A percentile compares a stretch with the other conserved stretches of the same genome.
These are phyloP conservation scores for Penicillium sp. DNA, from an alignment of 2,329 filamentous ascomycete species.

Conservation along the genomic window DNA sequence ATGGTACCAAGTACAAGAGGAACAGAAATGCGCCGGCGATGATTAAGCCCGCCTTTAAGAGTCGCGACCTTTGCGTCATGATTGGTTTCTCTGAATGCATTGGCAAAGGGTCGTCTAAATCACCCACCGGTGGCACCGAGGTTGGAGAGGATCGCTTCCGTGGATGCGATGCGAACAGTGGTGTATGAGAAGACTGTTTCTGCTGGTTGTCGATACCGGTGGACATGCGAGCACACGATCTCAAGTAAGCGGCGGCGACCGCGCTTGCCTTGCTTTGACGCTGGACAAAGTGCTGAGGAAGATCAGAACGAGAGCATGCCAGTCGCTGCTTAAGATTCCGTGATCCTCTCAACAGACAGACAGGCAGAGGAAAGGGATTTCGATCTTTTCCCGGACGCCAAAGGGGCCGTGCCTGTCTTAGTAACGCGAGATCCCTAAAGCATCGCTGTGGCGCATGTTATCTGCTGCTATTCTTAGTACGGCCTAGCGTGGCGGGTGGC, in stretches of 20 bases:
- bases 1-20: constrained; percentile 52
- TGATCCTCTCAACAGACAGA: background rate
- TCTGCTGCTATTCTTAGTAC: background rate
- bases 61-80: constrained; percentile 61
- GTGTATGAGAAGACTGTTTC: constrained; percentile 52
- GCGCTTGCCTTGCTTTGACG: background rate
- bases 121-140: constrained; percentile 38
- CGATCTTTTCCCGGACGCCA: background rate
- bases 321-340: background rate
- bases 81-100: constrained; percentile 32
- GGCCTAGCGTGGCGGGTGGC: no score
- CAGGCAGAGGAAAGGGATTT: background rate
- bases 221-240: constrained; percentile 48
- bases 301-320: background rate
- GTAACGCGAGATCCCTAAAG: background rate
- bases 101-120: constrained; percentile 46
- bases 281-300: background rate
- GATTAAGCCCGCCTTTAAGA: constrained; percentile 59
- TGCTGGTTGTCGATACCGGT: constrained; percentile 50
- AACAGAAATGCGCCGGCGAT: constrained; percentile 56
- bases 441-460: background rate
- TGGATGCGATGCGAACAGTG: constrained; percentile 42
- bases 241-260: background rate
- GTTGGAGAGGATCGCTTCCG: constrained; percentile 54
- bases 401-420: constrained; percentile 7